Percentiles rank a stretch among this genome's conserved stretches.
Evolutionary conservation across 257 asterid genomes (phyloP).

Genomic region (Solanum habrochaites): DNA sequence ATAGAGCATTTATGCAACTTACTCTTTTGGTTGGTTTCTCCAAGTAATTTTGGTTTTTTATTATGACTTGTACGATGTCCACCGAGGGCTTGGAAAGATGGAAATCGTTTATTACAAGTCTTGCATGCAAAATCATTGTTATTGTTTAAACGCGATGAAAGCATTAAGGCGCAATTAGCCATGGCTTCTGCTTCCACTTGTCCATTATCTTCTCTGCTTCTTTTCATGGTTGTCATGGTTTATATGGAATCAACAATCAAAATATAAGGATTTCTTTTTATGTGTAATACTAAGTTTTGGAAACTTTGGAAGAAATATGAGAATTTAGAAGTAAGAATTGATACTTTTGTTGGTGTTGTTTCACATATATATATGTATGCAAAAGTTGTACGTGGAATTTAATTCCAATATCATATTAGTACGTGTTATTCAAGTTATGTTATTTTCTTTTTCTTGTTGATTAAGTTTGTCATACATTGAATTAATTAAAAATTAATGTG

Average conservation of each 20-base stretch:
- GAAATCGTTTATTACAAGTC: neutral
- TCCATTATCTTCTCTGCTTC: neutral
- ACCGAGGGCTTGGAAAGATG: slow-evolving; percentile 3
- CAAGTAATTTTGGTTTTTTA: neutral
- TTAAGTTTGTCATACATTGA: neutral
- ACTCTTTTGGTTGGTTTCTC: neutral
- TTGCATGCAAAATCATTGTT: neutral
- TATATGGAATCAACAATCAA: neutral
- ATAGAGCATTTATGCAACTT: neutral
- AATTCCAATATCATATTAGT: neutral
- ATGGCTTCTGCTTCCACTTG: neutral
- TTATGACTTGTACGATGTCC: slow-evolving; percentile 3
- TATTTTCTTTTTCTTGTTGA: neutral
- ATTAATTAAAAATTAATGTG: neutral
- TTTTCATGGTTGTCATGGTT: neutral
- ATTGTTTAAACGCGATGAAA: neutral
- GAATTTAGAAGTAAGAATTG: neutral
- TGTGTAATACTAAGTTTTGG: neutral
- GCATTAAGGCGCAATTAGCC: neutral
- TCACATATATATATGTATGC: neutral
- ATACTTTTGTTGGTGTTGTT: neutral
- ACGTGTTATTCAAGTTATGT: neutral
- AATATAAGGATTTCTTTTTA: neutral
- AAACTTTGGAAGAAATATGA: neutral
- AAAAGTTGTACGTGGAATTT: neutral